Evolutionary conservation across 768 basidiomycete species (phyloP).

Genomic region (Suillus weaverae): DNA sequence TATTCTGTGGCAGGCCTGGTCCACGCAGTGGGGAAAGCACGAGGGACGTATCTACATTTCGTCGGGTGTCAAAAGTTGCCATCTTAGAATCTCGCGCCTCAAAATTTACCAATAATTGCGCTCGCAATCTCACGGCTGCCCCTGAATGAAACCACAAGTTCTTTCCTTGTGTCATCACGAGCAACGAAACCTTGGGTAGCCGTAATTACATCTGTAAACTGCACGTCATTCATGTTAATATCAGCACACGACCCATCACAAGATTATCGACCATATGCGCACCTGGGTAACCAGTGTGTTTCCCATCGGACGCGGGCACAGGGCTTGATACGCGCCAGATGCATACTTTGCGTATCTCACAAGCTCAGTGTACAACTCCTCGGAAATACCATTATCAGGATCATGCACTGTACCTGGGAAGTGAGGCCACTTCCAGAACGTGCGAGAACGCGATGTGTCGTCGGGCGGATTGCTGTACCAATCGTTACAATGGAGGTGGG

Average conservation of each 20-base stretch:
- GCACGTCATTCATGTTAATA: neutral
- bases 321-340: conserved; percentile 46
- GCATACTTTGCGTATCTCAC: conserved; percentile 50
- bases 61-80: conserved; percentile 11
- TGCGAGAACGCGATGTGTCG: neutral
- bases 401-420: conserved; percentile 26
- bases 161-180: conserved; percentile 41
- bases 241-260: conserved; percentile 2
- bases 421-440: conserved; percentile 20
- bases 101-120: conserved; percentile 19
- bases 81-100: neutral
- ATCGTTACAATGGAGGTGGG: neutral
- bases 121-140: conserved; percentile 34
- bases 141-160: conserved; percentile 43
- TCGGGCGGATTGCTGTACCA: neutral
- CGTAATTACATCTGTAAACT: conserved; percentile 40
- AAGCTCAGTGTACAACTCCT: conserved; percentile 41
- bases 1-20: conserved; percentile 24
- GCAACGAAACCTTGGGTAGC: conserved; percentile 46
- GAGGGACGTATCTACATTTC: conserved; percentile 20
- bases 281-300: conserved; percentile 44
- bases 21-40: conserved; percentile 23
- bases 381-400: conserved; percentile 31
- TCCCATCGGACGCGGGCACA: conserved; percentile 51
- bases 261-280: conserved; percentile 14